Evolutionary conservation across 2,329 filamentous ascomycete species (phyloP), one percentile per base, ranked within the genome.

Genomic region (Lachnellula cervina): DNA sequence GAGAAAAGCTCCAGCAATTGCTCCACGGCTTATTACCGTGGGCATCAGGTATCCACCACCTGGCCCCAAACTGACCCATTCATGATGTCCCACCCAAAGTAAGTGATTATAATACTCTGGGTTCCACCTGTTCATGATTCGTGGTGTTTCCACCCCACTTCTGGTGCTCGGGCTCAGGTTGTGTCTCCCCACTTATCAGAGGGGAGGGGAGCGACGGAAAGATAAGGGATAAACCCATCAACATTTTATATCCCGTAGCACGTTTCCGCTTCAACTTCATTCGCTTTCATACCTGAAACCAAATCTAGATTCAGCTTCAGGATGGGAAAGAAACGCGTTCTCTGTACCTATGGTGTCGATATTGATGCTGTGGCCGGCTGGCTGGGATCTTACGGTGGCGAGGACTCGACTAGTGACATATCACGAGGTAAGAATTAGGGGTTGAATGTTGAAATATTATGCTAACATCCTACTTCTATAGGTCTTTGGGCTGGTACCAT

Each of bases 281-380:
- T 49, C 28, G 44, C 19, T 40, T 19, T 21, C 42, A 23, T 23
- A 13, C 19, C 5, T 13, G 6, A 19, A 16, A 19, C 16, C 7
- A 23, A 21, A 23, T 1, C 2, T 5, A 9, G 11, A 23, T 19
- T 19, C 19, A 38, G 42, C 14, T 17, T 32, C 47, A 55, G 13
- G 48, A 76, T 76, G 73, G 72, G 68, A 44, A 76, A 76, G 68
- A 81, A 81, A 61, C 73, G 78, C 51, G 76, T 82, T 49, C 75
- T 82, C 38, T 76, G 79, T 44, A 73, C 80, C 62, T 89, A 88
- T 63, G 84, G 86, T 2, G 83, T 90, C 23, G 87, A 90, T 59
- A 84, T 90, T 25, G 87, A 90, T 61, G 87, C 86, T n/a, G 84
- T 90, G 1, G 82, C 86, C 1, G 86, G 87, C 8, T 90, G 87